Base-by-base conservation (phyloP, 1,139 yeast species). In the Pneumocystis murina region DNA sequence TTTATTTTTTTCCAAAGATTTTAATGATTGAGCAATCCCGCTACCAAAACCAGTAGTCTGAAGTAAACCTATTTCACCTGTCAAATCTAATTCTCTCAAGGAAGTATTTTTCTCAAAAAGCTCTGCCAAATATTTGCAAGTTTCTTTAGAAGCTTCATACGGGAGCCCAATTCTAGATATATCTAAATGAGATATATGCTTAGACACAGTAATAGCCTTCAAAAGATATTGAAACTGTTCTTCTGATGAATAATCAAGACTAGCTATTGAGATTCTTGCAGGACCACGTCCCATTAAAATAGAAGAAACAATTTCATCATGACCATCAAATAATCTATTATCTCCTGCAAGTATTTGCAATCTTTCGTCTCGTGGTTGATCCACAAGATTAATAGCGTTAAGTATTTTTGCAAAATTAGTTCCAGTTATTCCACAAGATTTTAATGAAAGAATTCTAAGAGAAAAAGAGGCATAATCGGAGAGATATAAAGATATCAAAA, bases 1-100 rank as follows among this genome's bases (percentile, higher is more conserved):
- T 6, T 55, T 55, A 20, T 64, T 64, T 14, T 38, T 20, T 10
- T 33, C 33, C 14, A 64, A 59, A 6, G 48, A 43, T 17, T 62
- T 62, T 14, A 64, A 28, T 16, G 66, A 64, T 62, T 41, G 36
- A 61, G 20, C 60, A 35, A 64, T 36, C 2, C 55, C 59, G 12
- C 43, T 57, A 2, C 66, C 66, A 28, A 64, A 39, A 35, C 66
- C 55, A 17, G 66, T 62, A 12, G 66, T 61, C 43, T 64, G 66
- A 55, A 64, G 64, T n/a, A 64, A 64, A 28, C 65, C 62, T 10
- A 30, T 63, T 39, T 64, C 66, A 14, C 66, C 66, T 30, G 58
- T 63, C 36, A 64, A 62, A 48, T 64, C 57, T 3, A 64, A 39
- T 17, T 61, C 64, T 20, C 30, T 36, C 17, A 64, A 39, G 6